phyloP scores from a whole-genome alignment of 208 protist genomes.

The Leishmania gerbilli region DNA sequence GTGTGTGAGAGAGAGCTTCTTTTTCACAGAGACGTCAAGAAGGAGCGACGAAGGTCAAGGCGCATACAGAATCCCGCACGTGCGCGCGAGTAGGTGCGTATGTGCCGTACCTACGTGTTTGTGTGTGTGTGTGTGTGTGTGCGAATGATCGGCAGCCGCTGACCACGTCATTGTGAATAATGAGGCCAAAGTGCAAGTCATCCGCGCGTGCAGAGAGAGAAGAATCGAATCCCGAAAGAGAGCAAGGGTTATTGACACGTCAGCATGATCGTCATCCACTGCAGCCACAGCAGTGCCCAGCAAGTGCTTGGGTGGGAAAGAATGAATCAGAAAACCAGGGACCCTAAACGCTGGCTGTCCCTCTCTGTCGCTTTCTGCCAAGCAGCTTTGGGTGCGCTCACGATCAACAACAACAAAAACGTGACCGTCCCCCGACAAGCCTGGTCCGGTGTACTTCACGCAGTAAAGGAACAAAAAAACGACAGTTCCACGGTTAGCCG shows the following conservation, averaged over 20 bases:
- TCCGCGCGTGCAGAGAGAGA: not conserved
- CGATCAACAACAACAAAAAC: not conserved
- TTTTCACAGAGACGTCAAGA: not conserved
- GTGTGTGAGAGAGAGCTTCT: not conserved
- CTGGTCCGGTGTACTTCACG: not conserved
- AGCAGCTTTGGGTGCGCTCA: not conserved
- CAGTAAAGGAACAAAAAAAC: not conserved
- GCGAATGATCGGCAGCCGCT: too few species aligned
- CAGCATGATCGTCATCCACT: not conserved
- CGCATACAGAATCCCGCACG: not conserved
- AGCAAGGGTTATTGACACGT: not conserved
- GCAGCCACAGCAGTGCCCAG: not conserved
- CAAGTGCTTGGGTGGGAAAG: not conserved
- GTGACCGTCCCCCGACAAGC: not conserved
- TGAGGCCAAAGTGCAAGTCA: not conserved
- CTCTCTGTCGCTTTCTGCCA: not conserved
- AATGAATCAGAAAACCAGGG: conserved; percentile 6
- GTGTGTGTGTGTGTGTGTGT: not conserved
- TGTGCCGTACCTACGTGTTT: not conserved
- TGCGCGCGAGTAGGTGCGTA: not conserved
- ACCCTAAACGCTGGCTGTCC: too few species aligned
- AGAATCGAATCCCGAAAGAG: conserved; percentile 14
- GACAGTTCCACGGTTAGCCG: not conserved
- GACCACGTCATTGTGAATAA: not conserved
- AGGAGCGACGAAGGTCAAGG: not conserved